Base-by-base conservation (phyloP, 2,329 filamentous ascomycete species). In the Zasmidium citrigriseum region DNA sequence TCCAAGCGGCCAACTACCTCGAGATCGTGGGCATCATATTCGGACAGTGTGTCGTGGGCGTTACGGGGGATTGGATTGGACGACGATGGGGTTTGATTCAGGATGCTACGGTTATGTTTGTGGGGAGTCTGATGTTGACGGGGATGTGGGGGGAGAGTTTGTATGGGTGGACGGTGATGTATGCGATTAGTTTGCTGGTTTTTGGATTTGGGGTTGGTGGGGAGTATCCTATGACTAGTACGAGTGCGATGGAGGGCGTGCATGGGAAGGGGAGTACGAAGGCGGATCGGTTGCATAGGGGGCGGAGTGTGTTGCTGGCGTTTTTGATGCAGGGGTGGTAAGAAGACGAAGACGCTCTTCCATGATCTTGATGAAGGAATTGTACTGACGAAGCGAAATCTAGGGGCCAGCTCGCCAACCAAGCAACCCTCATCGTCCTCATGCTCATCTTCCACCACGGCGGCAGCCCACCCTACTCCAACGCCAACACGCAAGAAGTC, bases 141-240 rank as follows among this genome's bases (percentile, higher is more conserved):
- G 90, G 90, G 59, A 88, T 89, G 29, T 96, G 93, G 93, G 92
- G 92, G 61, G 77, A 88, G 27, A 90, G 84, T 29, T 82, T 93
- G 52, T 87, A 96, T 70, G 91, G 91, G 67, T 96, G 93, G 93
- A 89, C 96, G 52, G 95, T 96, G 70, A 96, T 91, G 82, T 97
- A 96, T 73, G 89, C 89, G 59, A 95, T 89, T 89, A 90, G 90
- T 41, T 83, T 96, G 48, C 96, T 96, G 81, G 89, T 96, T 78
- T 93, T 92, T 74, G 86, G 87, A 69, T 82, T 86, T 49, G 80
- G 80, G 67, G 80, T 83, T 59, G 90, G 90, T 66, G 91, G 91
- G 65, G 91, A 96, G 78, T 96, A 96, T 72, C 93, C 93, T 64
- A 96, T 96, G 82, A 96, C 92, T 23, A 92, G 92, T n/a, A 96